Base-by-base conservation (phyloP, 2,329 filamentous ascomycete species). In the Aulographum hederae region DNA sequence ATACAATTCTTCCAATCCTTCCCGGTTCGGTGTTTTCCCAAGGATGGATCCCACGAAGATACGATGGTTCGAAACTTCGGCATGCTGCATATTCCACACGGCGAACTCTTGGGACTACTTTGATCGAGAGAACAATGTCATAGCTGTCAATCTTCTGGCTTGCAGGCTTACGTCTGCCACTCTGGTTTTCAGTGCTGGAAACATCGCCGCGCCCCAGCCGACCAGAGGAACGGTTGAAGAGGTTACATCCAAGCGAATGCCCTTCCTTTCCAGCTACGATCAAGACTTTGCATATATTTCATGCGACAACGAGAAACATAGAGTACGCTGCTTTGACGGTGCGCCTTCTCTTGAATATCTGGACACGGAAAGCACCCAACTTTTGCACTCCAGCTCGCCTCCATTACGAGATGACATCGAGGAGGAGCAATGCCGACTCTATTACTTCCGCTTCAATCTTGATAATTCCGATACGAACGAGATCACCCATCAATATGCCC, bases 11-110 rank as follows among this genome's bases (percentile, higher is more conserved):
- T 52, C 57, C 2, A 63, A 61, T 8, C 55, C 54, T 2, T 68
- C 74, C 1, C 63, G 75, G 3, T 78, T 78, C 38, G 75, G 74
- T 0, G 57, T 79, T 2, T 79, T 80, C 38, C 73, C 73, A 8
- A 61, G 75, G 3, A 63, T 67, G 33, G 44, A 60, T 10, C 73
- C 74, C 1, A 46, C 64, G 2, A 51, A 55, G 1, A 60, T 77
- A 3, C 60, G 61, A 6, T 80, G 75, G 73, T 79, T 75, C 37
- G 65, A 75, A 48, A 78, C 73, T 0, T 63, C 65, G 8, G 60
- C 70, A 4, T 79, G 72, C 41, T 71, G 72, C 41, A 75, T 80
- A 28, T 78, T 79, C 38, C 76, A 80, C 42, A 77, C 73, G 0
- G 75, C 72, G 1, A 79, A 78, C 40, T 67, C 68, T 2, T 81